Percentiles rank a stretch among this genome's conserved stretches.
Conservation (phyloP, 1,139 yeast genomes). For the Meyerozyma athensensis region DNA sequence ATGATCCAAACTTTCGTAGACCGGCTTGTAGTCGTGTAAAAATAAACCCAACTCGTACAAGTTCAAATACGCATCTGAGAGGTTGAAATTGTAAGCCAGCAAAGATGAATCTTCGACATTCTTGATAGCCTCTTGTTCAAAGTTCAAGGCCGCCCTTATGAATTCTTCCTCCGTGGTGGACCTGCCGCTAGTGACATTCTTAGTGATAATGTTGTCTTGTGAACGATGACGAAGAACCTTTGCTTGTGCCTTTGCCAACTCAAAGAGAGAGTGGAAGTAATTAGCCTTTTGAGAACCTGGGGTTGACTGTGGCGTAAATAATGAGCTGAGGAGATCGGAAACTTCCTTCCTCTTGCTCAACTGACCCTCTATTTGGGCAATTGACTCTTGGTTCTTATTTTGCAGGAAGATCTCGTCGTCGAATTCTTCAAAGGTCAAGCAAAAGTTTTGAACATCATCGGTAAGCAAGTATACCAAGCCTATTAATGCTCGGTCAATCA, state of each 20-base stretch:
- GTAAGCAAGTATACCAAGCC: conserved; percentile 34
- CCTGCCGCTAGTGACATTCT: background rate
- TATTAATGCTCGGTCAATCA: conserved; percentile 25
- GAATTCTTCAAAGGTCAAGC: conserved; percentile 18
- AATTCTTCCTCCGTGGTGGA: background rate
- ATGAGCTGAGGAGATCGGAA: background rate
- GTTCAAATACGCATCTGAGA: conserved; percentile 21
- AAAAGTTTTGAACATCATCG: conserved; percentile 22
- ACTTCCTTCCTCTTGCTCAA: background rate
- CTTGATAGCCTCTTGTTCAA: conserved; percentile 31
- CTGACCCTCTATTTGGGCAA: background rate
- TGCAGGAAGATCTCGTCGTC: conserved; percentile 5
- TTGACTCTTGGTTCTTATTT: conserved; percentile 5
- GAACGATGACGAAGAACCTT: conserved; percentile 8
- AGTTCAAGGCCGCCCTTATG: conserved; percentile 19
- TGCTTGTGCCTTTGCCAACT: conserved; percentile 22
- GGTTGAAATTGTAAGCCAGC: conserved; percentile 5
- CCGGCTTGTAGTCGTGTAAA: conserved; percentile 21
- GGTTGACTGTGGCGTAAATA: conserved; percentile 4
- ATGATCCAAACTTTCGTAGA: conserved; percentile 23
- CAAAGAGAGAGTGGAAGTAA: conserved; percentile 34
- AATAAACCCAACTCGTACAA: conserved; percentile 29
- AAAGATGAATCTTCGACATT: conserved; percentile 11
- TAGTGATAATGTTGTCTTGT: conserved; percentile 6
- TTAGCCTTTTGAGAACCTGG: conserved; percentile 18